Conservation (phyloP, 2,329 filamentous ascomycete genomes). For the Epichloe bromicola region DNA sequence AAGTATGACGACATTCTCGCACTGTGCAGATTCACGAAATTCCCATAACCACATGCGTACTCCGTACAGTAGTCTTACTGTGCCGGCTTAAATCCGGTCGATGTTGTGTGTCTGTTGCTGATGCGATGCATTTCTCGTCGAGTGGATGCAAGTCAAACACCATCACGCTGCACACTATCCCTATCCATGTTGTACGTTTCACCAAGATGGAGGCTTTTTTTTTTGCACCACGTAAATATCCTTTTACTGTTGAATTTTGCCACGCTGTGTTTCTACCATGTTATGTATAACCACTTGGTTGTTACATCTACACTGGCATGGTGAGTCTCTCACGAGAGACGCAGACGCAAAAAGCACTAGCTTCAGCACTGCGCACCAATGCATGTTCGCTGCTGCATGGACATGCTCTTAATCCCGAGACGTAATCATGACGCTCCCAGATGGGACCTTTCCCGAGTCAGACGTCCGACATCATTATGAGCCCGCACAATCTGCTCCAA, state of each 20-base stretch:
- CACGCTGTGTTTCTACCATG: constrained; percentile 8
- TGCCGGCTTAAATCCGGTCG: neutral
- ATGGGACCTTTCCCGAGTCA: neutral
- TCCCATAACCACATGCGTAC: neutral
- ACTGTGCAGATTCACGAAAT: neutral
- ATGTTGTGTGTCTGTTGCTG: neutral
- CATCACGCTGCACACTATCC: neutral
- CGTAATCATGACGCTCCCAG: constrained; percentile 6
- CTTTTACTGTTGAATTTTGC: constrained; percentile 7
- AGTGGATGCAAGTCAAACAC: neutral
- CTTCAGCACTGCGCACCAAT: constrained; percentile 5
- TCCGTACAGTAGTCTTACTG: neutral
- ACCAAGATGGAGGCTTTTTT: neutral
- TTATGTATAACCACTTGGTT: constrained; percentile 16
- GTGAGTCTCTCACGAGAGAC: constrained; percentile 4
- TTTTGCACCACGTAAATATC: neutral
- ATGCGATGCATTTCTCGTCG: neutral
- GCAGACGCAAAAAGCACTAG: constrained; percentile 15
- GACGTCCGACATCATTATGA: constrained; percentile 3
- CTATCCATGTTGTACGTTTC: neutral
- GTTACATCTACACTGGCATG: constrained; percentile 10
- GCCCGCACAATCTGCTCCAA: constrained; percentile 7
- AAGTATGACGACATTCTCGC: neutral
- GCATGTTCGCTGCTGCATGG: neutral
- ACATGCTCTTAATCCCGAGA: constrained; percentile 3